A percentile compares a stretch with the other conserved stretches of the same genome.
Conservation (phyloP, 23 red algal genomes). For the Gracilaria domingensis region DNA sequence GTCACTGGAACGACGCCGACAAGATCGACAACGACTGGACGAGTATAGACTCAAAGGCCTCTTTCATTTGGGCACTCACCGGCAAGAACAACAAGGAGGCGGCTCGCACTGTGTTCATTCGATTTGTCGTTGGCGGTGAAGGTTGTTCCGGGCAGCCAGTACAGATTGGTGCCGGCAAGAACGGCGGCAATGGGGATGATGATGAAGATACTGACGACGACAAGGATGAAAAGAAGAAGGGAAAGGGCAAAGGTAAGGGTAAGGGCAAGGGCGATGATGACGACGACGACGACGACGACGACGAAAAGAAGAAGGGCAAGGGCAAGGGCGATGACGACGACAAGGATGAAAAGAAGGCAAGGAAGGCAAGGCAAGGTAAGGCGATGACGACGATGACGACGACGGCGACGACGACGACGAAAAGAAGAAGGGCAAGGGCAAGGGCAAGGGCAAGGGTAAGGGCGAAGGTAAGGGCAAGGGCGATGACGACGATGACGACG, state of each 20-base stretch:
- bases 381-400: background rate
- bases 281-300: background rate
- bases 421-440: background rate
- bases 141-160: background rate
- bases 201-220: background rate
- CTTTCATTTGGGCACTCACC: background rate
- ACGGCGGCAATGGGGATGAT: background rate
- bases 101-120: background rate
- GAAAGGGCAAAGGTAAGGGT: no score
- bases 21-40: background rate
- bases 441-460: background rate
- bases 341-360: background rate
- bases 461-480: background rate
- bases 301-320: no score
- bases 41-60: background rate
- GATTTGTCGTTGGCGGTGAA: constrained; percentile 6
- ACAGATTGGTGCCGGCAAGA: background rate
- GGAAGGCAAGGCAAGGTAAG: no score
- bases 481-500: background rate
- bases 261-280: background rate
- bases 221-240: background rate
- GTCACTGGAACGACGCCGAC: constrained; percentile 12
- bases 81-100: constrained; percentile 17
- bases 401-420: background rate
- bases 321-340: background rate